Evolutionary conservation across 1,284 basidiomycete genomes (phyloP), one percentile per base, ranked within the genome.

Genomic region (Pyrrhoderma lamaoense): DNA sequence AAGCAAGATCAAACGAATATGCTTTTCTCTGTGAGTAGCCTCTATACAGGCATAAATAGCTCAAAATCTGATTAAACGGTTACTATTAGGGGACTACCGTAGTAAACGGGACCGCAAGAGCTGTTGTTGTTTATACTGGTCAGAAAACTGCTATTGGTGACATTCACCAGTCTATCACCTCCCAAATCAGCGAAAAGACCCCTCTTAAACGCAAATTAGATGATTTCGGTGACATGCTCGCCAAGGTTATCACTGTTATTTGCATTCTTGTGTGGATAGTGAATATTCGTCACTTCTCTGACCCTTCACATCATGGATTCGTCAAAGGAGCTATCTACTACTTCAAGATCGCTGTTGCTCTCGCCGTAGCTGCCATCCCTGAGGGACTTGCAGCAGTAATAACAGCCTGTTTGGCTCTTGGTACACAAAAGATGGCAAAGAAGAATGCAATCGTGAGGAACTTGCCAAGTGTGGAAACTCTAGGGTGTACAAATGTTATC

Each of bases 1-100:
- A 94, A 95, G 70, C 93, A 96, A 67, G 93, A 96, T 62, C 93
- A 93, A 92, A 82, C 77, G 55, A 97, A 96, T 67, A 95, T 94
- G 68, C 71, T 96, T 13, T 96, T 97, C 68, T 86, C 90, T 9
- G 89, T 90, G 59, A 62, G 80, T 70, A 5, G 16, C 23, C n/a
- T 13, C 3, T 23, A 14, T 23, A n/a, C 18, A 22, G 18, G 9
- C 40, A 8, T 42, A 14, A 48, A 39, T 4, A 23, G n/a, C n/a
- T n/a, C n/a, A n/a, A n/a, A n/a, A n/a, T n/a, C n/a, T 35, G 23
- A 42, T 18, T 18, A 23, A 18, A 5, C 27, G 11, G 7, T 31
- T 5, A 31, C 27, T 49, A 13, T 50, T 14, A 91, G 88, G 93
- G 94, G 25, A 96, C 93, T 0, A 95, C 89, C 8, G 87, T 97